A percentile compares a stretch with the other conserved stretches of the same genome.
phyloP scores from a whole-genome alignment of 2,329 filamentous ascomycete species.

The Fusarium longipes region DNA sequence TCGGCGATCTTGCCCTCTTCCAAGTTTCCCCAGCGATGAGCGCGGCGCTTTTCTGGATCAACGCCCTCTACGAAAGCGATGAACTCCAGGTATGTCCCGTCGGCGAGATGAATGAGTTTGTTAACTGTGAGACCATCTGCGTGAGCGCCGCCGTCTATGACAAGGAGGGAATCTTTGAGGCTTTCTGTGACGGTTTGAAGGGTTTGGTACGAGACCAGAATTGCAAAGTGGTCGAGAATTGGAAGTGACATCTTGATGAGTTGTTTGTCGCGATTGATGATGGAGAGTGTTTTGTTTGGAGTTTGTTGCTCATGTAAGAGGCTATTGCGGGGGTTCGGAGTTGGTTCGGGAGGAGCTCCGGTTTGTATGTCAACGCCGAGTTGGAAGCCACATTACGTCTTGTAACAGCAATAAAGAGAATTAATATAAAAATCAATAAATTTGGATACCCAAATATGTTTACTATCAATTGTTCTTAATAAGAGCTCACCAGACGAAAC shows the following conservation, averaged over 20 bases:
- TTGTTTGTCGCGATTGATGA: neutral
- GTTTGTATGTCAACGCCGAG: neutral
- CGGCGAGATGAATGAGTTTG: slow-evolving; percentile 69
- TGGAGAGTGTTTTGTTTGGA: neutral
- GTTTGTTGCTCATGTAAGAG: neutral
- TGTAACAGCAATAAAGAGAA: neutral
- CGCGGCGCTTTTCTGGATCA: slow-evolving; percentile 53
- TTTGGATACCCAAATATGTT: too few relatives aligned
- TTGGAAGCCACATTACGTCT: neutral
- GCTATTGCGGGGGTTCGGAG: slow-evolving; percentile 33
- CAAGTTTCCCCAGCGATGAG: slow-evolving; percentile 69
- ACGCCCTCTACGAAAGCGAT: slow-evolving; percentile 68
- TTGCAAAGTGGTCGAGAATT: slow-evolving; percentile 71
- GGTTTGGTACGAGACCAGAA: slow-evolving; percentile 66
- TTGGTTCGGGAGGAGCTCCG: slow-evolving; percentile 26
- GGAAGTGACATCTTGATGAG: slow-evolving; percentile 34
- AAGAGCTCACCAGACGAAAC: neutral
- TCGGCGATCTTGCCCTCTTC: slow-evolving; percentile 65
- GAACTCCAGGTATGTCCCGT: slow-evolving; percentile 75
- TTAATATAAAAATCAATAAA: too few relatives aligned
- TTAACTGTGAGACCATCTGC: slow-evolving; percentile 71
- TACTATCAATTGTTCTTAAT: too few relatives aligned
- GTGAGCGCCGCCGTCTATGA: slow-evolving; percentile 70
- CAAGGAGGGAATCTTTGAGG: slow-evolving; percentile 65
- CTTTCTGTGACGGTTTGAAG: slow-evolving; percentile 60